phyloP scores from a whole-genome alignment of 2,329 filamentous ascomycete species.

The Polytolypa hystricis region DNA sequence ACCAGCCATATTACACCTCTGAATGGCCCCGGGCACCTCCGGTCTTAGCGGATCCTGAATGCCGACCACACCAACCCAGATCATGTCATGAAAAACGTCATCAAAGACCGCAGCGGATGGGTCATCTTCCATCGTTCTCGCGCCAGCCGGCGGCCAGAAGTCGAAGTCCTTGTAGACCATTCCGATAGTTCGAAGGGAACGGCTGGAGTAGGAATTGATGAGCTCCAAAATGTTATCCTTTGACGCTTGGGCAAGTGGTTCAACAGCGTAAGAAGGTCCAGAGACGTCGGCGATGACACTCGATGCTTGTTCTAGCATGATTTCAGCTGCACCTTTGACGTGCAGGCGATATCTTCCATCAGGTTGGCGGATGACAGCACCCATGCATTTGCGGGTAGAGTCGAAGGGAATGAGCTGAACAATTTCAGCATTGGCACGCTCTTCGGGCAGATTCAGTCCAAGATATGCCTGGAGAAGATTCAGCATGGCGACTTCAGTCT shows the following conservation, averaged over 20 bases:
- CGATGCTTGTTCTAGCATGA: conserved; percentile 30
- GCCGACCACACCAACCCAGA: conserved; percentile 59
- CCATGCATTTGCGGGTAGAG: conserved; percentile 59
- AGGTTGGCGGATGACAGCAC: conserved; percentile 33
- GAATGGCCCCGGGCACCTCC: conserved; percentile 57
- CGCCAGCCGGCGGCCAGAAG: conserved; percentile 51
- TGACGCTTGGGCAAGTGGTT: conserved; percentile 18
- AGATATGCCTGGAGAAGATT: conserved; percentile 56
- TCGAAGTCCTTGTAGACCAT: conserved; percentile 64
- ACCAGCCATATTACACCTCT: conserved; percentile 55
- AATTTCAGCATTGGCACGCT: conserved; percentile 49
- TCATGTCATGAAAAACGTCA: conserved; percentile 60
- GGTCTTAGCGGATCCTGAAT: conserved; percentile 64
- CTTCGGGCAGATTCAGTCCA: conserved; percentile 54
- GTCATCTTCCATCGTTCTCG: conserved; percentile 50
- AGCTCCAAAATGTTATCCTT: conserved; percentile 20
- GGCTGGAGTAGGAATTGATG: conserved; percentile 33
- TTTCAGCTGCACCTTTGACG: conserved; percentile 39
- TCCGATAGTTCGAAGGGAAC: conserved; percentile 64
- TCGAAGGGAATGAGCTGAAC: conserved; percentile 65
- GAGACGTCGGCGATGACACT: conserved; percentile 22
- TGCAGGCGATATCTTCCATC: conserved; percentile 33
- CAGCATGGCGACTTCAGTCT: conserved; percentile 66
- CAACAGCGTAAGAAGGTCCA: conserved; percentile 15
- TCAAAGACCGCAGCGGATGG: conserved; percentile 53